phyloP scores from a whole-genome alignment of 2,329 filamentous ascomycete species.

The Cryoendolithus antarcticus region DNA sequence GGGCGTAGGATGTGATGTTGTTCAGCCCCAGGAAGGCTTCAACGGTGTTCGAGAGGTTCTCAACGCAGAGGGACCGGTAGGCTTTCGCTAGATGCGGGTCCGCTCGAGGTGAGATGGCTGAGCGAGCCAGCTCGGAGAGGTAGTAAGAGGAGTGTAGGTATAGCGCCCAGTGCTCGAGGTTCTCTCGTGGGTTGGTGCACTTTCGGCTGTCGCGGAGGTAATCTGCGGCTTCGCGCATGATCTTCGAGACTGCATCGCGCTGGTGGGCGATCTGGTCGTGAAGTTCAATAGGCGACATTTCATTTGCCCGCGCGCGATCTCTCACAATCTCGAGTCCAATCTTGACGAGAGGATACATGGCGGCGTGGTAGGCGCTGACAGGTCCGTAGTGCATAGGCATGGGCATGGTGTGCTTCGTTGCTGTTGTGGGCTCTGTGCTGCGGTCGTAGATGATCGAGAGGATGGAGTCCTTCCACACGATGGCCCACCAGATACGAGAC shows the following conservation, averaged over 20 bases:
- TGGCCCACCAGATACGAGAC: conserved; percentile 40
- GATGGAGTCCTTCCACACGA: conserved; percentile 53
- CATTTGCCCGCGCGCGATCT: conserved; percentile 39
- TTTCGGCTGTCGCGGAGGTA: conserved; percentile 43
- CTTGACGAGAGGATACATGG: conserved; percentile 43
- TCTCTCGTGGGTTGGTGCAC: conserved; percentile 38
- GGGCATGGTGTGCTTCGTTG: conserved; percentile 34
- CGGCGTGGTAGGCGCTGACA: conserved; percentile 45
- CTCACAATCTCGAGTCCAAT: conserved; percentile 49
- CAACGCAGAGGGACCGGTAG: conserved; percentile 40
- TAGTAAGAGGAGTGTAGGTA: conserved; percentile 52
- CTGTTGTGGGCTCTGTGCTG: conserved; percentile 42
- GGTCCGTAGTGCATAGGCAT: conserved; percentile 25
- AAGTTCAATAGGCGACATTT: conserved; percentile 34
- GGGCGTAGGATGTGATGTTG: conserved; percentile 32
- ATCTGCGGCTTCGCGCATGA: conserved; percentile 46
- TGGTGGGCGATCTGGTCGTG: conserved; percentile 41
- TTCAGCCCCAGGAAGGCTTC: conserved; percentile 49
- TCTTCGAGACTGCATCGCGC: conserved; percentile 43
- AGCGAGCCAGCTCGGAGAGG: conserved; percentile 49
- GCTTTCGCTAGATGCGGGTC: conserved; percentile 33
- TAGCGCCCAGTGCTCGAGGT: conserved; percentile 47
- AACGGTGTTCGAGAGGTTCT: conserved; percentile 42
- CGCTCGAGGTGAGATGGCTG: conserved; percentile 42
- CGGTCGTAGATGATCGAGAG: conserved; percentile 53